These are phyloP conservation scores for Quercus engelmannii DNA, from an alignment of 306 rosid species.

Conservation along the genomic window DNA sequence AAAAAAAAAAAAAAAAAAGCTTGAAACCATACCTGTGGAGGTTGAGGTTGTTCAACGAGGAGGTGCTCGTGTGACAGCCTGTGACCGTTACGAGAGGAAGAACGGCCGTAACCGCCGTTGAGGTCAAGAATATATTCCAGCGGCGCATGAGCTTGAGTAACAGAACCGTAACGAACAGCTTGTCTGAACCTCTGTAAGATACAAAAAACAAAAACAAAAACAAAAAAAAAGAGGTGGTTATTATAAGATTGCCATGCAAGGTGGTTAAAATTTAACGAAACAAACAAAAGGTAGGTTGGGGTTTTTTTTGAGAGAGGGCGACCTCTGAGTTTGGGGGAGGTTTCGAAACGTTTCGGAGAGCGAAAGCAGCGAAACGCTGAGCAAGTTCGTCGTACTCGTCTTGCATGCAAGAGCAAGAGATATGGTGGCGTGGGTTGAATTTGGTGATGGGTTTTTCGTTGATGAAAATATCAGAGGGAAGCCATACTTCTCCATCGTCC, in stretches of 20 bases:
- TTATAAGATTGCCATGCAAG: conserved; percentile 12
- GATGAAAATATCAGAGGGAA: conserved; percentile 24
- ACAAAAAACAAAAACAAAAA: neutral
- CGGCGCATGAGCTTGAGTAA: neutral
- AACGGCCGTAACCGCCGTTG: neutral
- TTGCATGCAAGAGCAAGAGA: neutral
- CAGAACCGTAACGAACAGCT: neutral
- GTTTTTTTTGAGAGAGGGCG: too few relatives aligned
- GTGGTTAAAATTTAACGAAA: too few relatives aligned
- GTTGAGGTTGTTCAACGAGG: conserved; percentile 14
- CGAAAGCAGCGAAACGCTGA: conserved; percentile 16
- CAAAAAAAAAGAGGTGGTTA: neutral
- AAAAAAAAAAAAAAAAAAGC: neutral
- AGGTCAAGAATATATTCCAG: neutral
- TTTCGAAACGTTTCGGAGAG: conserved; percentile 13
- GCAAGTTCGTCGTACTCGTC: conserved; percentile 9
- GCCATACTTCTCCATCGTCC: conserved; percentile 21
- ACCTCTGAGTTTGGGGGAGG: conserved; percentile 10
- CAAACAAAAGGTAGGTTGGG: too few relatives aligned
- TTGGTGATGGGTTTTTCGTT: conserved; percentile 13
- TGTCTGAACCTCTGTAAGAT: conserved; percentile 14
- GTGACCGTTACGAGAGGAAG: neutral
- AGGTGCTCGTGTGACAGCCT: neutral
- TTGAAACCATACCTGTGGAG: conserved; percentile 3
- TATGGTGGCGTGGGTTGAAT: neutral